These are phyloP conservation scores for Botrytis fabae DNA, from an alignment of 2,329 filamentous ascomycete species.

Conservation along the genomic window DNA sequence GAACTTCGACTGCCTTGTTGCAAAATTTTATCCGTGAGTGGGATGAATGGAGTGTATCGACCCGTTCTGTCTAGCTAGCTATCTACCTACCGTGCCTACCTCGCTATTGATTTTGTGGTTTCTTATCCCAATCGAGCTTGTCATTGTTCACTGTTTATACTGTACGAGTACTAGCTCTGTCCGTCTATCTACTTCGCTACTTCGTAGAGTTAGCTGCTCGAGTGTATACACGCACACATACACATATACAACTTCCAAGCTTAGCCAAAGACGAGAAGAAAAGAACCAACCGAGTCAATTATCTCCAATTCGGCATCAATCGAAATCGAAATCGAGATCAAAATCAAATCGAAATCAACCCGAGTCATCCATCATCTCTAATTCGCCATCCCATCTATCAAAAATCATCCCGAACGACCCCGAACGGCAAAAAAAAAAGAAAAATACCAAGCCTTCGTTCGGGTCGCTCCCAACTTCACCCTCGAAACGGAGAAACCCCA, in stretches of 20 bases:
- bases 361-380: neutral
- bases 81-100: too few relatives aligned
- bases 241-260: neutral
- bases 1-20: neutral
- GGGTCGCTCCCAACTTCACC: neutral
- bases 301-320: neutral
- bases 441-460: neutral
- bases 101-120: too few relatives aligned
- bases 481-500: neutral
- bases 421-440: neutral
- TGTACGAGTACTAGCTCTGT: neutral
- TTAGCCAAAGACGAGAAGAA: neutral
- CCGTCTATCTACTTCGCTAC: neutral
- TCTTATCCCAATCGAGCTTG: neutral
- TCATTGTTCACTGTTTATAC: neutral
- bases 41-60: neutral
- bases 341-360: neutral
- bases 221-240: neutral
- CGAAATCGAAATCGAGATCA: neutral
- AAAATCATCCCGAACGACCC: too few relatives aligned
- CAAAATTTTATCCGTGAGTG: neutral
- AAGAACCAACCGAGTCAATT: neutral
- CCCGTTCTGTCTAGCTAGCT: too few relatives aligned
- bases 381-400: neutral
- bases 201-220: neutral